These are phyloP conservation scores for Plasmopara muralis DNA, from an alignment of 352 stramenopile genomes.

Conservation along the genomic window DNA sequence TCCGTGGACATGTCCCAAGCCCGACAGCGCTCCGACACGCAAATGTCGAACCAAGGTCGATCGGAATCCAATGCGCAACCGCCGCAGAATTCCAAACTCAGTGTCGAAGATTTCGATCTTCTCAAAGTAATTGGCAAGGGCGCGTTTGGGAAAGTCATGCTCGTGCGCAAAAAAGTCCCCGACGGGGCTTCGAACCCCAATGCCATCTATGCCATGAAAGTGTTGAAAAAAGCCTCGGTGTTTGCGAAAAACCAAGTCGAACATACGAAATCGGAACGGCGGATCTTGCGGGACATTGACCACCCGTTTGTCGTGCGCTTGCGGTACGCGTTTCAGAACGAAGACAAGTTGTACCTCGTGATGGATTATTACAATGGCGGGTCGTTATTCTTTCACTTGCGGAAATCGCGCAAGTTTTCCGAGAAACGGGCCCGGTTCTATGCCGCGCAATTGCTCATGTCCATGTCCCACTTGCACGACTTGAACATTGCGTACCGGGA, in stretches of 20 bases:
- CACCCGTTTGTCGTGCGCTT: constrained; percentile 92
- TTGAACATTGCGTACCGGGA: constrained; percentile 92
- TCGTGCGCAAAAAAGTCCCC: constrained; percentile 89
- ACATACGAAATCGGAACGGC: constrained; percentile 89
- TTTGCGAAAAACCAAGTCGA: constrained; percentile 91
- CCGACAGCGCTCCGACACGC: constrained; percentile 60
- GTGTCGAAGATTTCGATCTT: constrained; percentile 92
- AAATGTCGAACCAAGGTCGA: constrained; percentile 61
- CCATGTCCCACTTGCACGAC: constrained; percentile 90
- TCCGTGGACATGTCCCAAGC: constrained; percentile 23
- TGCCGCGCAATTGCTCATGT: constrained; percentile 85
- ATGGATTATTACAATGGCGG: constrained; percentile 92
- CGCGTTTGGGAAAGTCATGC: constrained; percentile 94
- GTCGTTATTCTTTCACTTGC: constrained; percentile 89
- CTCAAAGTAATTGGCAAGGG: constrained; percentile 95
- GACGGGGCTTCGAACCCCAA: constrained; percentile 56
- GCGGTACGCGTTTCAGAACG: constrained; percentile 91
- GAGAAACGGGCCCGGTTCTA: constrained; percentile 89
- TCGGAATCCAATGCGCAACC: constrained; percentile 38
- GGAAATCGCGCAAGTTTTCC: constrained; percentile 85
- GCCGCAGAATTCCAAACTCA: constrained; percentile 54
- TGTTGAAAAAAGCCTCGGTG: constrained; percentile 88
- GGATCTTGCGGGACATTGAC: constrained; percentile 86
- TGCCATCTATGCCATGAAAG: constrained; percentile 91
- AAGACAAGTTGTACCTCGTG: constrained; percentile 90